Percentiles rank a stretch among this genome's conserved stretches.
These are phyloP conservation scores for Dictyostelium citrinum DNA, from an alignment of 78 protist genomes.

Conservation along the genomic window DNA sequence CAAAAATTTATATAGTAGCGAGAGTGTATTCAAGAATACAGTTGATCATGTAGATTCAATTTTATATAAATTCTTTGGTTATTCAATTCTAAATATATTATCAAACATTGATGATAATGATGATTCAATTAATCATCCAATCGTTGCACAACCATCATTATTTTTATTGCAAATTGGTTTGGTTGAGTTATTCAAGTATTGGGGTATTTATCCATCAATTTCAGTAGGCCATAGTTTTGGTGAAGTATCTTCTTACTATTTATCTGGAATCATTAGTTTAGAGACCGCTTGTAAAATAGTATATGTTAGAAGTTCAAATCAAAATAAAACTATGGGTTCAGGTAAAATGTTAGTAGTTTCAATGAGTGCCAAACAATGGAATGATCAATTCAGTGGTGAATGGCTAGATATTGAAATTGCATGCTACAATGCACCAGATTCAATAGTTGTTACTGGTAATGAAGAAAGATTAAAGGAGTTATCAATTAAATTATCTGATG, in stretches of 20 bases:
- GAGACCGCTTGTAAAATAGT: conserved; percentile 40
- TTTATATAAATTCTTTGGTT: conserved; percentile 19
- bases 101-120: not conserved
- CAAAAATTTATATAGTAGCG: not conserved
- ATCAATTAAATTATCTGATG: not conserved
- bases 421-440: conserved; percentile 41
- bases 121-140: conserved; percentile 9
- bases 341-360: conserved; percentile 45
- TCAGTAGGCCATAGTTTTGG: conserved; percentile 80
- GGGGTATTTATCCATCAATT: conserved; percentile 50
- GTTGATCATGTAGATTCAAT: conserved; percentile 29
- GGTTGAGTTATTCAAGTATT: not conserved
- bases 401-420: conserved; percentile 47
- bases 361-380: not conserved
- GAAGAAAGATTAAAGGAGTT: not conserved
- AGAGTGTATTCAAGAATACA: not conserved
- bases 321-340: conserved; percentile 43
- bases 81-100: conserved; percentile 1
- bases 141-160: conserved; percentile 58
- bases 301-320: conserved; percentile 27
- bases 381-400: not conserved
- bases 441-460: conserved; percentile 34
- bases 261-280: conserved; percentile 24
- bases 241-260: conserved; percentile 53
- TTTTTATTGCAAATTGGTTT: conserved; percentile 59